Conservation (phyloP, 306 rosid species). For the Corylus heterophylla region DNA sequence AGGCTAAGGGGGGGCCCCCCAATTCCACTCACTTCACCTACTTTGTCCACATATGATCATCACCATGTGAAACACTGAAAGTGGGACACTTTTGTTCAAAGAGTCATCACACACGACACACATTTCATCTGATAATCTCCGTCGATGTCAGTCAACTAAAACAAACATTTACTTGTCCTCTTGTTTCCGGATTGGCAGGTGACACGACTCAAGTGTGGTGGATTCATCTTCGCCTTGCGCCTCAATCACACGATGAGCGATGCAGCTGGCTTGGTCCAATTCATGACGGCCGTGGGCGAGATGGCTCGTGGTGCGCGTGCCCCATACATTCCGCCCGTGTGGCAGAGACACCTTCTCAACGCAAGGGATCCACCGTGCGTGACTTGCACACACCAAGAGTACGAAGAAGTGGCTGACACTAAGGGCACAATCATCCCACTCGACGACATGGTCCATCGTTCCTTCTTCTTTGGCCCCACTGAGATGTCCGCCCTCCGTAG, state of each 20-base stretch:
- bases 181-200: constrained; percentile 13
- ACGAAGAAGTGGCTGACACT: constrained; percentile 41
- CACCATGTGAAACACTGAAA: too few relatives aligned
- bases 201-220: constrained; percentile 49
- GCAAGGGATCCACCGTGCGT: constrained; percentile 47
- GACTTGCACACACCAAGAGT: constrained; percentile 46
- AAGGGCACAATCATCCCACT: constrained; percentile 47
- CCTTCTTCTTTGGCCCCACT: constrained; percentile 48
- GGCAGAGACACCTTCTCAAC: constrained; percentile 42
- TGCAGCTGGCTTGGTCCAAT: constrained; percentile 47
- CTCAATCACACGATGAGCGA: constrained; percentile 59
- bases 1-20: too few relatives aligned
- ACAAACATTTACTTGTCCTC: too few relatives aligned
- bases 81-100: too few relatives aligned
- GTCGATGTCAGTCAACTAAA: too few relatives aligned
- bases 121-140: neutral
- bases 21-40: too few relatives aligned
- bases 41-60: neutral
- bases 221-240: constrained; percentile 51
- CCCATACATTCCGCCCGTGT: constrained; percentile 39
- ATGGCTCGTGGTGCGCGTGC: constrained; percentile 37
- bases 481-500: constrained; percentile 48
- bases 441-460: constrained; percentile 50
- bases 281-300: constrained; percentile 50
- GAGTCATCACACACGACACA: too few relatives aligned